A percentile compares a stretch with the other conserved stretches of the same genome.
Evolutionary conservation across 1,139 yeast species (phyloP).

Genomic region (Meyerozyma smithsonii): DNA sequence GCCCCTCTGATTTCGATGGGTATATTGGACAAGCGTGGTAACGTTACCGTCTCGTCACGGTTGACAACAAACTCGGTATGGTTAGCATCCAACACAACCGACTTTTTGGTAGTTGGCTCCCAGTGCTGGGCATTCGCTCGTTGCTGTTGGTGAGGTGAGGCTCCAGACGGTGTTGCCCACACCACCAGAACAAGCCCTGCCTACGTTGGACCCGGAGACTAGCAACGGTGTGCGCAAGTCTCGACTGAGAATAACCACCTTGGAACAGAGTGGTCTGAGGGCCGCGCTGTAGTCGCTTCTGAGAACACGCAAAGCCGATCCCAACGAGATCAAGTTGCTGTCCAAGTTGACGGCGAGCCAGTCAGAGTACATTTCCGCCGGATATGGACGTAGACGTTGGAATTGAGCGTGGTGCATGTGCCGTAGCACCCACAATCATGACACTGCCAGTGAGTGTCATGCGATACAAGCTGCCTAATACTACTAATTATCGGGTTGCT

Average conservation of each 20-base stretch:
- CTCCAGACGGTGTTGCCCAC: slow-evolving; percentile 36
- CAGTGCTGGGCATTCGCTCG: slow-evolving; percentile 39
- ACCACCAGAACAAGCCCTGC: slow-evolving; percentile 52
- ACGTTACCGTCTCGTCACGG: slow-evolving; percentile 47
- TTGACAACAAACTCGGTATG: slow-evolving; percentile 56
- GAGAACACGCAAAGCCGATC: slow-evolving; percentile 31
- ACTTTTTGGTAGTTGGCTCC: slow-evolving; percentile 13
- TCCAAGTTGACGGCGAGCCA: slow-evolving; percentile 39
- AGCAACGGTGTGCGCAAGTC: slow-evolving; percentile 25
- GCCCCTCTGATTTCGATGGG: slow-evolving; percentile 61
- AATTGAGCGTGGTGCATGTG: slow-evolving; percentile 58
- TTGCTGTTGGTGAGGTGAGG: slow-evolving; percentile 78
- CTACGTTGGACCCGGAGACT: slow-evolving; percentile 37
- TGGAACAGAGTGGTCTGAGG: slow-evolving; percentile 39
- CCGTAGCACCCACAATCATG: too few species aligned
- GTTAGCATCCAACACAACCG: slow-evolving; percentile 38
- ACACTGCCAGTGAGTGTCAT: too few species aligned
- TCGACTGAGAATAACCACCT: slow-evolving; percentile 35
- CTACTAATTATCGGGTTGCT: not conserved
- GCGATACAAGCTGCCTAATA: not conserved
- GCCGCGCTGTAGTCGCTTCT: slow-evolving; percentile 56
- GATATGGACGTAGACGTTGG: slow-evolving; percentile 88
- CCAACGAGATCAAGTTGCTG: slow-evolving; percentile 65
- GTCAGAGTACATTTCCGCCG: slow-evolving; percentile 67
- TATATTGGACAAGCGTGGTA: slow-evolving; percentile 55